These are phyloP conservation scores for Ceratobasidium sp. DNA, from an alignment of 1,284 basidiomycete species.

Conservation along the genomic window DNA sequence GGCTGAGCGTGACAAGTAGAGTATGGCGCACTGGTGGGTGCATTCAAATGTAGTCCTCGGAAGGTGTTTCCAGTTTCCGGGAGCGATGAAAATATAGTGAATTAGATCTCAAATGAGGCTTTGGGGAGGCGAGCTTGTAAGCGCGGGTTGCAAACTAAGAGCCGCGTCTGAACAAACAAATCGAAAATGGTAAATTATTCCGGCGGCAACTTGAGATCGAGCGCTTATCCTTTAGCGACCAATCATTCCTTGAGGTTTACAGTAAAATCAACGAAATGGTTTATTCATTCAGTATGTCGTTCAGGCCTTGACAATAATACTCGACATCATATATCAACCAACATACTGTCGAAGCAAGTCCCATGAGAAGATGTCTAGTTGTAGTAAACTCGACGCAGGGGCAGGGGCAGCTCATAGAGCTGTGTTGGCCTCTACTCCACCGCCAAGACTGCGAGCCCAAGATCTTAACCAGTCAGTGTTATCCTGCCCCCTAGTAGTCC, in stretches of 20 bases:
- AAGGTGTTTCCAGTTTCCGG: neutral
- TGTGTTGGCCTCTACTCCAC: conserved; percentile 39
- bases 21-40: neutral
- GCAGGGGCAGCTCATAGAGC: conserved; percentile 18
- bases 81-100: too few species aligned
- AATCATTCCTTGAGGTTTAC: conserved; percentile 6
- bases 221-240: conserved; percentile 2
- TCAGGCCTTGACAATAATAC: neutral
- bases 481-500: conserved; percentile 12
- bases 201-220: neutral
- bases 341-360: neutral
- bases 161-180: too few species aligned
- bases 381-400: neutral
- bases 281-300: neutral
- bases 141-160: too few species aligned
- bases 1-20: neutral
- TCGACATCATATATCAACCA: neutral
- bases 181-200: neutral
- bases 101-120: too few species aligned
- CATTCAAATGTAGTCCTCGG: conserved; percentile 2
- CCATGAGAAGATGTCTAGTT: too few species aligned
- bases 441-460: conserved; percentile 42
- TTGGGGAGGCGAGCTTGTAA: too few species aligned
- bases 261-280: too few species aligned
- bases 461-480: conserved; percentile 39